Evolutionary conservation across 2,329 filamentous ascomycete genomes (phyloP).

Genomic region (Nannizzia gypsea): DNA sequence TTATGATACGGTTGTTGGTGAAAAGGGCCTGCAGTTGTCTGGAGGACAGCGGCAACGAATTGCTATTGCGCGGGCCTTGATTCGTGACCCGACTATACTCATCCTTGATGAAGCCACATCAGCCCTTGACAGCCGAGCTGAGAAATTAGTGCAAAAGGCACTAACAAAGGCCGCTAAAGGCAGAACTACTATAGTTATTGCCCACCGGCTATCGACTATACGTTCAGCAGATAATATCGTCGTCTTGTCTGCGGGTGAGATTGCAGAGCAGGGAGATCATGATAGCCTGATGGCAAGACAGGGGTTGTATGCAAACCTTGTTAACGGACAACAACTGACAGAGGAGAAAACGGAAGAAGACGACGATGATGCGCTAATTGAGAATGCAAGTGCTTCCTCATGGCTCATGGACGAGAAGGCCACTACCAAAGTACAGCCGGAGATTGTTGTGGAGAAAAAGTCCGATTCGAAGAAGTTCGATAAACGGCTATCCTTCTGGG

Average conservation of each 20-base stretch:
- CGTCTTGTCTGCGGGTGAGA: conserved; percentile 26
- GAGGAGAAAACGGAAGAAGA: not conserved
- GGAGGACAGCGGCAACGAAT: conserved; percentile 97
- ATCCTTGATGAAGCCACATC: conserved; percentile 78
- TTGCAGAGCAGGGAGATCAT: conserved; percentile 30
- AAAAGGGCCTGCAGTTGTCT: conserved; percentile 81
- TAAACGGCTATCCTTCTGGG: not conserved
- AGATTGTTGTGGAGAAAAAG: not conserved
- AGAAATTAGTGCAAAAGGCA: conserved; percentile 72
- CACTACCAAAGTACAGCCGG: not conserved
- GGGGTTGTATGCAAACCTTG: not conserved
- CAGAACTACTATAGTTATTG: conserved; percentile 23
- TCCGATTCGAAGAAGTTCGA: not conserved
- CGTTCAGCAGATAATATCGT: conserved; percentile 31
- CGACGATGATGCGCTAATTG: not conserved
- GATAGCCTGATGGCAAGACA: conserved; percentile 20
- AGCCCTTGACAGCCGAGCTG: conserved; percentile 69
- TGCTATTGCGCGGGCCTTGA: conserved; percentile 71
- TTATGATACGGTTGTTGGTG: conserved; percentile 76
- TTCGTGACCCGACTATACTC: conserved; percentile 68
- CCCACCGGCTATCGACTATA: conserved; percentile 31
- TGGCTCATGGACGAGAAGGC: not conserved
- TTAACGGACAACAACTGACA: not conserved
- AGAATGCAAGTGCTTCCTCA: not conserved
- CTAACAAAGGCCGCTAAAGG: conserved; percentile 58